Conservation (phyloP, 177 flowering plant species). For the Vitis hybrid region DNA sequence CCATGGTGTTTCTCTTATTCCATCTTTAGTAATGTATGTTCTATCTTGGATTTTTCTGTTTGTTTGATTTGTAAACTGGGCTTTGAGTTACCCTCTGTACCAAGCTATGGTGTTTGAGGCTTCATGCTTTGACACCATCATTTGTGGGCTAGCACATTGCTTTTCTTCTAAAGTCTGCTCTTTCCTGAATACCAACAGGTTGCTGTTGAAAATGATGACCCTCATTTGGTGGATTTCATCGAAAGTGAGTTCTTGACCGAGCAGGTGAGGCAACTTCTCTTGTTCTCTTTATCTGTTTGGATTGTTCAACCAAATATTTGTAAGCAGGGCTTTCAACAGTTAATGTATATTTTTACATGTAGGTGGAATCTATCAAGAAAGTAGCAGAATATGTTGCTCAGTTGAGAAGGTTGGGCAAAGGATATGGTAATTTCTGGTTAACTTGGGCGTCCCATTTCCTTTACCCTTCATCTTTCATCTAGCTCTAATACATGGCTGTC, state of each 20-base stretch:
- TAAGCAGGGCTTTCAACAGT: too few species aligned
- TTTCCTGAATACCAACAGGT: conserved; percentile 39
- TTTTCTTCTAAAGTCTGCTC: too few species aligned
- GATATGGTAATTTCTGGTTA: conserved; percentile 59
- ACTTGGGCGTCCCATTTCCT: too few species aligned
- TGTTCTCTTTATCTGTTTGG: neutral
- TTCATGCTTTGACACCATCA: too few species aligned
- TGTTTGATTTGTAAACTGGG: neutral
- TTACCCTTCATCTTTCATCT: too few species aligned
- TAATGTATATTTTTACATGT: neutral
- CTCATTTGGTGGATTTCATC: conserved; percentile 67
- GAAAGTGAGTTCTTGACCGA: conserved; percentile 74
- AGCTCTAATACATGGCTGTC: neutral
- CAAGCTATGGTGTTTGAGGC: too few species aligned
- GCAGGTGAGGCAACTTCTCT: conserved; percentile 53
- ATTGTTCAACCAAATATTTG: too few species aligned
- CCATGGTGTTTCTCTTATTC: too few species aligned
- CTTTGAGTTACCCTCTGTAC: neutral
- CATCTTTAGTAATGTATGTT: neutral
- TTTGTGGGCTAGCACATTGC: too few species aligned
- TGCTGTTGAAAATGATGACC: conserved; percentile 57
- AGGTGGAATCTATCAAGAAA: conserved; percentile 90
- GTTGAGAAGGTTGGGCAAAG: conserved; percentile 89
- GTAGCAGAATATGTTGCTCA: conserved; percentile 94
- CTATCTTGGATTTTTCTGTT: neutral